Evolutionary conservation across 257 asterid genomes (phyloP), one percentile per base, ranked within the genome.

Genomic region (Solanum chaucha): DNA sequence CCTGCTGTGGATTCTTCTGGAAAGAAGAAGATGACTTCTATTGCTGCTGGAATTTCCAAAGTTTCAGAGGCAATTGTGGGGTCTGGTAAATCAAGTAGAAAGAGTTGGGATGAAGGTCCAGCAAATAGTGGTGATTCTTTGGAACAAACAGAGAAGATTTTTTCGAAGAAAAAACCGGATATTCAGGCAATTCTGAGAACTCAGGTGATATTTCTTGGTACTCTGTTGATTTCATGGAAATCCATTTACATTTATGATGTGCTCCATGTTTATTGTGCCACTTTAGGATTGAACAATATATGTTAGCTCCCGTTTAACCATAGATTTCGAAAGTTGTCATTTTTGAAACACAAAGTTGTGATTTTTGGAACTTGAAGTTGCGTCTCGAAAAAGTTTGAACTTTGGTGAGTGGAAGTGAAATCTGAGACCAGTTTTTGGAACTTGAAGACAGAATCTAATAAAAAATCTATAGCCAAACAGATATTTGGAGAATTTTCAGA

Each of bases 181-280:
- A 85, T 94, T 71, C 95, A 96, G 89, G 99, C 98, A 48, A 94
- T 97, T 89, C 89, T 96, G 88, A 95, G 99, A 88, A 97, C 99
- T 86, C 99, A 96, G 97, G 98, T 94, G 72, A 86, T 74, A n/a
- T 83, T 70, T 78, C 46, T 48, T 12, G 14, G 36, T 48, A 14
- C 8, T 13, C 44, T 87, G 17, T 75, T 58, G 41, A 26, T 32
- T 9, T 71, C 12, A 40, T 38, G 82, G 32, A 74, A 74, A 74
- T 74, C 82, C 1, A 74, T 10, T 55, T 41, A 26, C 35, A 7
- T 40, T 41, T 14, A 14, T 41, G 36, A 41, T 14, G 4, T 12
- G 35, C 13, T 41, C 20, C 26, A 34, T 34, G 81, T 1, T n/a
- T 73, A 78, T n/a, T 77, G 24, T 70, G 1, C 6, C 26, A 68